phyloP scores from a whole-genome alignment of 2,329 filamentous ascomycete genomes.

The Xylariaceae sp. region DNA sequence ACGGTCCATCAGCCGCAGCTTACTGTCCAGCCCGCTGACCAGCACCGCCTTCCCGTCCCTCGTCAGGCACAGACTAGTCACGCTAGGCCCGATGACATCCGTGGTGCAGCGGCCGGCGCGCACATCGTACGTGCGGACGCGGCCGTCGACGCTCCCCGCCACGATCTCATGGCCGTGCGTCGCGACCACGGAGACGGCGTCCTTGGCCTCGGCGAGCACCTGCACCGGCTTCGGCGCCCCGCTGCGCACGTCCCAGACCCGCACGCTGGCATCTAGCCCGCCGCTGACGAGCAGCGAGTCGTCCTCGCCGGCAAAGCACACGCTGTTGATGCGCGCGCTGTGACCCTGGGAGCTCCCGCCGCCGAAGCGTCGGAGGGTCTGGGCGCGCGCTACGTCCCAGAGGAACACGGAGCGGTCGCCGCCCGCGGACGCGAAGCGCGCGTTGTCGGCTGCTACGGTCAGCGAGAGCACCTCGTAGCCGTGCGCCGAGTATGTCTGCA shows the following conservation, averaged over 20 bases:
- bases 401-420: conserved; percentile 89
- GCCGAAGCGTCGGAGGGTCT: conserved; percentile 71
- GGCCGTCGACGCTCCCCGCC: conserved; percentile 77
- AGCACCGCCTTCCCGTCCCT: conserved; percentile 71
- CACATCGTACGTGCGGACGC: conserved; percentile 77
- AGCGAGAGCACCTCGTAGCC: conserved; percentile 89
- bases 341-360: conserved; percentile 59
- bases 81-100: conserved; percentile 64
- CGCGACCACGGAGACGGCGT: conserved; percentile 56
- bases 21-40: conserved; percentile 70
- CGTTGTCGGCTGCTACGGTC: conserved; percentile 69
- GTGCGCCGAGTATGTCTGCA: conserved; percentile 86
- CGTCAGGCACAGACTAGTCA: conserved; percentile 72
- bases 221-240: conserved; percentile 61
- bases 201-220: conserved; percentile 66
- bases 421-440: conserved; percentile 79
- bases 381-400: conserved; percentile 84
- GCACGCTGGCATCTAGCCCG: conserved; percentile 71
- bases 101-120: conserved; percentile 66
- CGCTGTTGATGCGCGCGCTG: conserved; percentile 66
- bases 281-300: conserved; percentile 70
- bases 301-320: conserved; percentile 54
- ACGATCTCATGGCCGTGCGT: conserved; percentile 57
- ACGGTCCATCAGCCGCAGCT: conserved; percentile 76
- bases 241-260: conserved; percentile 67